phyloP scores from a whole-genome alignment of 2,329 filamentous ascomycete species.

The Penicillium oxalicum region DNA sequence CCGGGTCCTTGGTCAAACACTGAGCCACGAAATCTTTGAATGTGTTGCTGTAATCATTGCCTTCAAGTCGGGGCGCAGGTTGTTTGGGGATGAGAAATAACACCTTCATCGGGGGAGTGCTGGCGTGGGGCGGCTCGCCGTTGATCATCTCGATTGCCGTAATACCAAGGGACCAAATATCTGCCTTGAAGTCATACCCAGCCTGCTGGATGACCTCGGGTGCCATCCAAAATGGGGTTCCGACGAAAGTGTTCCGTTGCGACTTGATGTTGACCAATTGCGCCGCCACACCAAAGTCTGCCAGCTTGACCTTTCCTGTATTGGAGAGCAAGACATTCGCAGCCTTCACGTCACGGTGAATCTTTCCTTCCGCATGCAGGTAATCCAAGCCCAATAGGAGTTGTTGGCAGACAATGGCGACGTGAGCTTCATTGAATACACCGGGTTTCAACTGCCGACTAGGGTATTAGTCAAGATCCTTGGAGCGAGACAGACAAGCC shows the following conservation, averaged over 20 bases:
- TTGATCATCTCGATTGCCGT: slow-evolving; percentile 85
- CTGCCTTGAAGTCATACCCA: slow-evolving; percentile 78
- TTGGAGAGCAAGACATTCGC: slow-evolving; percentile 93
- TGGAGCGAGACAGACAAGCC: background rate
- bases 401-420: slow-evolving; percentile 90
- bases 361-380: slow-evolving; percentile 87
- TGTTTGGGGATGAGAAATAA: slow-evolving; percentile 88
- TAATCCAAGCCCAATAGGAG: slow-evolving; percentile 87
- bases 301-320: slow-evolving; percentile 84
- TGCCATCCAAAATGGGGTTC: slow-evolving; percentile 96
- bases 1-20: slow-evolving; percentile 88
- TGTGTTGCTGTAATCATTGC: slow-evolving; percentile 71
- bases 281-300: slow-evolving; percentile 94
- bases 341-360: slow-evolving; percentile 94
- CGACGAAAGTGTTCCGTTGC: slow-evolving; percentile 93
- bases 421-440: slow-evolving; percentile 79
- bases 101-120: slow-evolving; percentile 89
- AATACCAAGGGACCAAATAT: slow-evolving; percentile 90
- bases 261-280: slow-evolving; percentile 97
- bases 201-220: slow-evolving; percentile 90
- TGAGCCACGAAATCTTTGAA: slow-evolving; percentile 92
- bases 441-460: slow-evolving; percentile 72
- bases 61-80: slow-evolving; percentile 74
- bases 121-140: slow-evolving; percentile 80
- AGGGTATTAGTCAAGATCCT: slow-evolving; percentile 15